Evolutionary conservation across 495 filamentous ascomycete species (phyloP), one percentile per base, ranked within the genome.

Genomic region (Tuber magnatum): DNA sequence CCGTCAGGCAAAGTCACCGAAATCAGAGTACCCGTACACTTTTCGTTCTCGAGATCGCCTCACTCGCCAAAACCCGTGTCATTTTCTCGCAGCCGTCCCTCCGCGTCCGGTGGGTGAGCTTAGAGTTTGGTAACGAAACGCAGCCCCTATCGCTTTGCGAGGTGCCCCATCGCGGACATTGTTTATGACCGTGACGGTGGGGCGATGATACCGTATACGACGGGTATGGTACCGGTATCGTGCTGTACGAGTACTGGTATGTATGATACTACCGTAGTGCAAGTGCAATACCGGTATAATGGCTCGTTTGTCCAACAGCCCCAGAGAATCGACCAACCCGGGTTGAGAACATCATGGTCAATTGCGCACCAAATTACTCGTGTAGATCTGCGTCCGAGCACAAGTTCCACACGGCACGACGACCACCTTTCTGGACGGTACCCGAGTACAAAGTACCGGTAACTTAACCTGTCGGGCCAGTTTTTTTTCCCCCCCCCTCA

Each of bases 341-440:
- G n/a, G 51, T 61, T 61, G n/a, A 18, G 28, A 51, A 51, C 46
- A 65, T 35, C 28, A 32, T 35, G 56, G 28, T 8, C 56, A 71
- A 78, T 79, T 79, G 76, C 77, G 77, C 69, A 78, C 71, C 72
- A 78, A 79, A 78, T 79, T 79, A 61, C 69, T 71, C 72, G 77
- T 75, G 77, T 42, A 74, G 77, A 79, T 79, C 75, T 72, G 61
- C 75, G 73, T 56, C 72, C 74, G 69, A 76, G 70, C 51, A 75
- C 56, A 18, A 65, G 4, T 14, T 32, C 8, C 51, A 35, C 28
- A 65, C 28, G 28, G 56, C 56, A 65, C 56, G 56, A 65, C 56
- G 56, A 3, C 56, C 56, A 65, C 28, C 10, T 16, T 32, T 32
- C 28, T 35, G 28, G 32, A 35, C 28, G 0, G 51, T 61, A 32